phyloP scores from a whole-genome alignment of 768 basidiomycete species.

The Lentinula guzmanii region DNA sequence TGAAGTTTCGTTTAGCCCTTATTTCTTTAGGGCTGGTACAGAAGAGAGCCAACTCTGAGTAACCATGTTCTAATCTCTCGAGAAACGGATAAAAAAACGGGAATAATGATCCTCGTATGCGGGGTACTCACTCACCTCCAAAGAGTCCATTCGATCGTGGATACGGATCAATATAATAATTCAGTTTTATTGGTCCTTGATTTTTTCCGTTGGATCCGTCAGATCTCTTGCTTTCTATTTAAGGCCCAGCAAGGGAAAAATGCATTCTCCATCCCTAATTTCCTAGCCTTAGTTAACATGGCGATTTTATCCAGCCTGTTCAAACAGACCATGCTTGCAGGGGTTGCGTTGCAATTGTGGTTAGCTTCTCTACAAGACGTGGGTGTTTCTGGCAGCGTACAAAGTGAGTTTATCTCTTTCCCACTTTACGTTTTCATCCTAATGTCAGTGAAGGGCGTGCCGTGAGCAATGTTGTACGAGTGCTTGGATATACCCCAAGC shows the following conservation, averaged over 20 bases:
- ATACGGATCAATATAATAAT: neutral
- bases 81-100: neutral
- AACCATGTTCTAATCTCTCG: neutral
- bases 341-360: neutral
- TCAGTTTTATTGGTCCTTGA: neutral
- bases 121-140: neutral
- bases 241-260: neutral
- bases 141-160: neutral
- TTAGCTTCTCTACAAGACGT: neutral
- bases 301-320: neutral
- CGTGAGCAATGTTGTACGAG: neutral
- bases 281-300: neutral
- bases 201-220: neutral
- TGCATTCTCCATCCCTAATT: neutral
- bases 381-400: neutral
- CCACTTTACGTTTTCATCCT: neutral
- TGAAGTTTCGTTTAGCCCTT: neutral
- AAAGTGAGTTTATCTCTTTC: neutral
- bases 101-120: neutral
- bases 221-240: neutral
- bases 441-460: neutral
- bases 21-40: too few relatives aligned
- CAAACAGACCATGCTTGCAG: neutral
- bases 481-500: constrained; percentile 18
- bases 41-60: too few relatives aligned